A percentile compares a stretch with the other conserved stretches of the same genome.
Conservation (phyloP, 2,329 filamentous ascomycete species). For the Dryadomyces quercivorus region DNA sequence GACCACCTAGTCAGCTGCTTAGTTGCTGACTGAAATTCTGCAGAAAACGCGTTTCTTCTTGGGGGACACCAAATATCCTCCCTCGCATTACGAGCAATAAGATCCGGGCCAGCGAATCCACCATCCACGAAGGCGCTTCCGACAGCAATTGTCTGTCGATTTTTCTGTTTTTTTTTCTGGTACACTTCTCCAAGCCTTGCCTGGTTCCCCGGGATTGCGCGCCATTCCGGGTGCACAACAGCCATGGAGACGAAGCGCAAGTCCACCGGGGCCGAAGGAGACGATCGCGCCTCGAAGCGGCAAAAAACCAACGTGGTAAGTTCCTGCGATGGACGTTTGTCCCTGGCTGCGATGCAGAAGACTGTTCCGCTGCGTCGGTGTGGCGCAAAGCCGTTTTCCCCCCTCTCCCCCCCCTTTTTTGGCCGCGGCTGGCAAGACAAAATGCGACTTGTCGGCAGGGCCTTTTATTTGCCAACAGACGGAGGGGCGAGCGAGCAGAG, state of each 20-base stretch:
- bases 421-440: not conserved
- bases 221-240: not conserved
- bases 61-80: not conserved
- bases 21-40: not conserved
- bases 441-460: not conserved
- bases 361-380: not conserved
- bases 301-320: constrained; percentile 35
- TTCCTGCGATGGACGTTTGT: not conserved
- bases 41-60: constrained; percentile 3
- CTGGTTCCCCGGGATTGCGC: not conserved
- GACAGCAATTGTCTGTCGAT: not conserved
- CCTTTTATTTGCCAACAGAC: not conserved
- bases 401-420: not conserved
- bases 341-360: not conserved
- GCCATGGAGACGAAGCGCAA: constrained; percentile 14
- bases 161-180: not conserved
- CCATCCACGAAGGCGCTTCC: not conserved
- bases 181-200: not conserved
- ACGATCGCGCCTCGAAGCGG: constrained; percentile 43
- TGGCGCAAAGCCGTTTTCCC: not conserved
- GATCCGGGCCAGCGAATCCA: not conserved
- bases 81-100: constrained; percentile 1
- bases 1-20: not conserved
- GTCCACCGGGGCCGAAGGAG: constrained; percentile 25
- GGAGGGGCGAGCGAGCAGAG: not conserved